A percentile compares a stretch with the other conserved stretches of the same genome.
These are phyloP conservation scores for Eragrostis nindensis DNA, from an alignment of 176 grass and related monocot species.

Conservation along the genomic window DNA sequence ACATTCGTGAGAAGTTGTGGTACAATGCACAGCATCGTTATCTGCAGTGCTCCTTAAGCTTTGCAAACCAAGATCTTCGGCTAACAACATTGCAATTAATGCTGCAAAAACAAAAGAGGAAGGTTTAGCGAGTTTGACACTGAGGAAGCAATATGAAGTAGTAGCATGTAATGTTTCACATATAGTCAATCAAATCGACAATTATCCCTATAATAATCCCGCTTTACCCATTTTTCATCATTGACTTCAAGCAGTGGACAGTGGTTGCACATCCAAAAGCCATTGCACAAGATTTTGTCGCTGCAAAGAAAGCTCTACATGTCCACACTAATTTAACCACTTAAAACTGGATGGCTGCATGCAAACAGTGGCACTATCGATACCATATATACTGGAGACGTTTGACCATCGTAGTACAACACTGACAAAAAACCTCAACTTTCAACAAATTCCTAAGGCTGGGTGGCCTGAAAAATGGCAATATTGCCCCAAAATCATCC, in stretches of 20 bases:
- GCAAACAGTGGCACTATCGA: background rate
- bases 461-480: background rate
- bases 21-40: slow-evolving; percentile 26
- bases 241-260: background rate
- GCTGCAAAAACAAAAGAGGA: slow-evolving; percentile 45
- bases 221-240: background rate
- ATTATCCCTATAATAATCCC: background rate
- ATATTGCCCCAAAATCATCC: background rate
- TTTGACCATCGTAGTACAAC: background rate
- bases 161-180: background rate
- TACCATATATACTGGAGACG: background rate
- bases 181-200: background rate
- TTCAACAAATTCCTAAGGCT: background rate
- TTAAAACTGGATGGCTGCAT: background rate
- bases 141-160: background rate
- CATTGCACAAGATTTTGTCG: background rate
- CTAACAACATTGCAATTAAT: slow-evolving; percentile 59
- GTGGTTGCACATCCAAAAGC: background rate
- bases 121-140: background rate
- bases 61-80: slow-evolving; percentile 48
- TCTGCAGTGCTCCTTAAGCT: slow-evolving; percentile 42
- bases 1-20: slow-evolving; percentile 34
- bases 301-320: background rate
- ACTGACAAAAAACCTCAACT: background rate
- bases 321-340: background rate